Conservation (phyloP, 1,284 basidiomycete species). For the Ganoderma resinaceum region DNA sequence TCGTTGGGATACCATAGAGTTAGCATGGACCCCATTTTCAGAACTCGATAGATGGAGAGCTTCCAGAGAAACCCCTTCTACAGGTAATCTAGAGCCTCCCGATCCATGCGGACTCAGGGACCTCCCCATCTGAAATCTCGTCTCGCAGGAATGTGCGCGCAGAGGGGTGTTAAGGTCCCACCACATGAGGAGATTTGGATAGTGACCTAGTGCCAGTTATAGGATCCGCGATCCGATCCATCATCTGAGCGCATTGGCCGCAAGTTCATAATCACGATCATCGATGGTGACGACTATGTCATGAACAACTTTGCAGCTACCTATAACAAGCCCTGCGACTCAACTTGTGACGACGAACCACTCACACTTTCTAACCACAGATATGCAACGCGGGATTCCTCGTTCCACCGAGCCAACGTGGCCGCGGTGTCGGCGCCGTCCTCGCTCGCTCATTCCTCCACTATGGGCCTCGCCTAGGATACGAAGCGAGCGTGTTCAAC, state of each 20-base stretch:
- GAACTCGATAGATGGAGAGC: not conserved
- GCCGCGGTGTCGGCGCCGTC: constrained; percentile 73
- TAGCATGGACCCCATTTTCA: not conserved
- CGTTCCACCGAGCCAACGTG: constrained; percentile 73
- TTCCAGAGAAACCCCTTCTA: not conserved
- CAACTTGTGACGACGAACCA: not conserved
- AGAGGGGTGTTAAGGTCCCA: too few relatives aligned
- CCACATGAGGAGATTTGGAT: too few relatives aligned
- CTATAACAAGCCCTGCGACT: not conserved
- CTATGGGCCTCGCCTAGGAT: constrained; percentile 84
- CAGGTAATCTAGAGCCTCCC: not conserved
- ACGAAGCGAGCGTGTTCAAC: constrained; percentile 92
- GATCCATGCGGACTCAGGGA: not conserved
- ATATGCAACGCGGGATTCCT: constrained; percentile 93
- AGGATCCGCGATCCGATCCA: too few relatives aligned
- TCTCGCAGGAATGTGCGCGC: too few relatives aligned
- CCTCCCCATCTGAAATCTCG: not conserved
- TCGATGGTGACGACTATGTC: too few relatives aligned
- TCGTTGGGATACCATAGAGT: not conserved
- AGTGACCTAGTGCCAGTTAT: too few relatives aligned
- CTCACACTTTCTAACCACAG: constrained; percentile 44
- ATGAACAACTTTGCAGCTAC: too few relatives aligned
- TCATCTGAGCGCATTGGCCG: too few relatives aligned
- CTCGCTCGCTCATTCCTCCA: constrained; percentile 85
- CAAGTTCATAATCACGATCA: too few relatives aligned